phyloP scores from a whole-genome alignment of 352 stramenopile genomes.

The Peronospora farinosa region DNA sequence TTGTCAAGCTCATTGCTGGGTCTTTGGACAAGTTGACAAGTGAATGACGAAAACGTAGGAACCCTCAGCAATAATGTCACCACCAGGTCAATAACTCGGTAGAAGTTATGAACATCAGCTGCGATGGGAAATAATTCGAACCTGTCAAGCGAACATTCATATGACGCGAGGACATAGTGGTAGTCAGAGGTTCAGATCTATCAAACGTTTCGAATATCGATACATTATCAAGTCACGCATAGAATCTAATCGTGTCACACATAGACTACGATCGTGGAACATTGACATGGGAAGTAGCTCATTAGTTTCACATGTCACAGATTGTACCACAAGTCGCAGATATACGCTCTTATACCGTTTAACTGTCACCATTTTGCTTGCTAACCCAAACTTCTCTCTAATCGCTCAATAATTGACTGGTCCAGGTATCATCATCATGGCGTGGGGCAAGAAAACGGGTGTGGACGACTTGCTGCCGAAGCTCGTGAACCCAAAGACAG shows the following conservation, averaged over 20 bases:
- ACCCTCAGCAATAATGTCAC: background rate
- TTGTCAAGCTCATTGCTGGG: background rate
- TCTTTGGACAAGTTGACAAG: conserved; percentile 22
- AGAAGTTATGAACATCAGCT: background rate
- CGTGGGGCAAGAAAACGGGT: conserved; percentile 59
- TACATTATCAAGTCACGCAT: background rate
- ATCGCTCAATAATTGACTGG: conserved; percentile 18
- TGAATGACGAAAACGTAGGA: conserved; percentile 2
- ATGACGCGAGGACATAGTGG: conserved; percentile 22
- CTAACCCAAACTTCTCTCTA: conserved; percentile 5
- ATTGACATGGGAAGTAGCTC: background rate
- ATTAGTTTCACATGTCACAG: conserved; percentile 14
- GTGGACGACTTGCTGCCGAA: conserved; percentile 73
- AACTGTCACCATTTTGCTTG: background rate
- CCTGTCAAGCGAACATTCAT: conserved; percentile 1
- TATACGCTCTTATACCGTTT: conserved; percentile 7
- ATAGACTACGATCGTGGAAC: background rate
- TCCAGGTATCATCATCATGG: conserved; percentile 40
- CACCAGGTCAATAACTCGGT: conserved; percentile 3
- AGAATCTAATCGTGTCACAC: background rate
- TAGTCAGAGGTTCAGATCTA: background rate
- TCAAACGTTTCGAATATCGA: background rate
- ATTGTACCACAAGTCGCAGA: conserved; percentile 9
- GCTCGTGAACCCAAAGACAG: conserved; percentile 51
- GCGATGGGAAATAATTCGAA: conserved; percentile 10